Conservation (phyloP, 371 early-diverging fungal species). For the Actinomucor elegans region DNA sequence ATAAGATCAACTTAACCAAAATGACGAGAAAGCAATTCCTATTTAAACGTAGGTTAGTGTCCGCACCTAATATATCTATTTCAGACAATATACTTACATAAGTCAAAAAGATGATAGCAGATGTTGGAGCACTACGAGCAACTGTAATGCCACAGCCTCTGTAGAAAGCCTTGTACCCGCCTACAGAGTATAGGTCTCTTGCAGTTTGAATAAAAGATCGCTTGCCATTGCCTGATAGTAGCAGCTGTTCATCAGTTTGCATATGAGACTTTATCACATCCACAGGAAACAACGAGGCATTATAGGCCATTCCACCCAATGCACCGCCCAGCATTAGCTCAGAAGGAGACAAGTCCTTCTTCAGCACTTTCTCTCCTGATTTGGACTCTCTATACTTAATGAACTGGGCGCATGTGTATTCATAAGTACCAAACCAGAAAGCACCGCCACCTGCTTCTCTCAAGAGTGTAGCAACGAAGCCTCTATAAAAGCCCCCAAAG, state of each 20-base stretch:
- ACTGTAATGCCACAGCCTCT: constrained; percentile 94
- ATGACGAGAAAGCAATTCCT: constrained; percentile 19
- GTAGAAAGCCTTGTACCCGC: constrained; percentile 88
- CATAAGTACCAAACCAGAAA: constrained; percentile 96
- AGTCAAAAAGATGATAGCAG: constrained; percentile 90
- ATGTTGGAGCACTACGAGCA: constrained; percentile 86
- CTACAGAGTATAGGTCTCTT: constrained; percentile 68
- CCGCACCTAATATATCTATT: not conserved
- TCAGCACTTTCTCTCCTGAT: constrained; percentile 32
- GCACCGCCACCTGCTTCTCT: constrained; percentile 93
- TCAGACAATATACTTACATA: constrained; percentile 56
- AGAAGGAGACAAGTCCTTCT: constrained; percentile 58
- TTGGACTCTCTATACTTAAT: constrained; percentile 44
- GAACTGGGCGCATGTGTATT: constrained; percentile 67
- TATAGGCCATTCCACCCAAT: constrained; percentile 91
- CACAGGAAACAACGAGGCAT: constrained; percentile 87
- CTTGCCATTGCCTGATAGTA: constrained; percentile 7
- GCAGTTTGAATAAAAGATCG: constrained; percentile 60
- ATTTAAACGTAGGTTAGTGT: not conserved
- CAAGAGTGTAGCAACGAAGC: constrained; percentile 85
- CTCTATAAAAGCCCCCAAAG: constrained; percentile 82
- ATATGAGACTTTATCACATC: constrained; percentile 94
- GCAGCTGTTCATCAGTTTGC: constrained; percentile 81
- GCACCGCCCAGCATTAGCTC: constrained; percentile 90
- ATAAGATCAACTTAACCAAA: no score